phyloP scores from a whole-genome alignment of 176 grass and related monocot genomes.

The Lolium perenne region DNA sequence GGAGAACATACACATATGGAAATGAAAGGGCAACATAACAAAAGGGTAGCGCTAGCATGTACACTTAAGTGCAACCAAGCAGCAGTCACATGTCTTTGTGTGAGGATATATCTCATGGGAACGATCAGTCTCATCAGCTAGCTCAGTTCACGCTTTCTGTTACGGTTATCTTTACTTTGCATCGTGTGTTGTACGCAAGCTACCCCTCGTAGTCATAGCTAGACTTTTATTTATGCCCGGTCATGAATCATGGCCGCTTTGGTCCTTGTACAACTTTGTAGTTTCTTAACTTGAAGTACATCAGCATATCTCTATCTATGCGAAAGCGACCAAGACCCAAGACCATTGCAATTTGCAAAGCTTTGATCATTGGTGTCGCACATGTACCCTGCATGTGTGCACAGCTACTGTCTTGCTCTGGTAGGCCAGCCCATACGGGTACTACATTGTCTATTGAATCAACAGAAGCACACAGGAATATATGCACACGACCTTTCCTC shows the following conservation, averaged over 20 bases:
- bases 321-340: neutral
- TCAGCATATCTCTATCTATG: neutral
- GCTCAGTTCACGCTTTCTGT: neutral
- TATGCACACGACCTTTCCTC: neutral
- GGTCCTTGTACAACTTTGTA: neutral
- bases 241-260: neutral
- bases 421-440: neutral
- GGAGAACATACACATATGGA: neutral
- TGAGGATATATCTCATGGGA: neutral
- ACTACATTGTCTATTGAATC: neutral
- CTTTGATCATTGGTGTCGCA: neutral
- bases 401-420: neutral
- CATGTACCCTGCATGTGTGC: neutral
- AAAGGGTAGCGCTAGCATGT: neutral
- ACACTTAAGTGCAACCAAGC: neutral
- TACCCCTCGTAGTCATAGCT: neutral
- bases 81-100: constrained; percentile 8
- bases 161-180: neutral
- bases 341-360: neutral
- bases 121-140: neutral
- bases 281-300: neutral
- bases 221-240: neutral
- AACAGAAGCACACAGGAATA: neutral
- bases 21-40: neutral
- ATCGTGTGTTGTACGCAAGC: neutral